Base-by-base conservation (phyloP, 1,139 yeast genomes). In the Suhomyces terraborum region DNA sequence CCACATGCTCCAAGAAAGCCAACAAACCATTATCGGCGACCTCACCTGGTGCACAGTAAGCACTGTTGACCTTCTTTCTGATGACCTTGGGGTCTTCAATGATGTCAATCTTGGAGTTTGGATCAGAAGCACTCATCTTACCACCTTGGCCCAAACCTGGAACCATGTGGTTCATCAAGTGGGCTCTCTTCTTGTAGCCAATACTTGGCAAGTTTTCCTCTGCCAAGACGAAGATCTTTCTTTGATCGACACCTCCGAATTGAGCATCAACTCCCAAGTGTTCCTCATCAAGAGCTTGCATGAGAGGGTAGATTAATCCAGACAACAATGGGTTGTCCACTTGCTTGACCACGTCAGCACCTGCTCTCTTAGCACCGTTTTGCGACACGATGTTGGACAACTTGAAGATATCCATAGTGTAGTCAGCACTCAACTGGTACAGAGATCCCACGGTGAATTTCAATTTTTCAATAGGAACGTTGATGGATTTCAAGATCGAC, bases 331-430 rank as follows among this genome's bases (percentile, higher is more conserved):
- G 98, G 65, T 89, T 89, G 33, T 88, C 82, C 40, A 91, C 97
- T 70, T 94, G 98, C 66, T 94, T 94, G 49, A 94, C 99, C 43
- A 94, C 99, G 66, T 94, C 99, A 10, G 99, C 98, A 61, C 99
- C 99, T 1, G 99, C 99, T 65, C 98, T 83, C 72, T 88, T 88
- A 52, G 98, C 97, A 60, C 91, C 98, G 61, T 93, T 91, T 67
- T 88, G 96, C 18, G 95, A 82, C 21, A 88, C 96, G 33, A 73
- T 65, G 62, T 93, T 91, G 34, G 94, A 78, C 59, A 93, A 66
- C 62, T 81, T 81, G 77, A 89, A 94, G 38, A 93, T 68, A 58
- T 94, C 99, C 81, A 94, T 62, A 14, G 95, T 85, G 71, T 87
- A 94, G 27, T 85, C 80, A 9, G 82, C 77, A 17, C 77, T 67